Evolutionary conservation across 2,329 filamentous ascomycete species (phyloP).

Genomic region (Alternaria tenuissima): DNA sequence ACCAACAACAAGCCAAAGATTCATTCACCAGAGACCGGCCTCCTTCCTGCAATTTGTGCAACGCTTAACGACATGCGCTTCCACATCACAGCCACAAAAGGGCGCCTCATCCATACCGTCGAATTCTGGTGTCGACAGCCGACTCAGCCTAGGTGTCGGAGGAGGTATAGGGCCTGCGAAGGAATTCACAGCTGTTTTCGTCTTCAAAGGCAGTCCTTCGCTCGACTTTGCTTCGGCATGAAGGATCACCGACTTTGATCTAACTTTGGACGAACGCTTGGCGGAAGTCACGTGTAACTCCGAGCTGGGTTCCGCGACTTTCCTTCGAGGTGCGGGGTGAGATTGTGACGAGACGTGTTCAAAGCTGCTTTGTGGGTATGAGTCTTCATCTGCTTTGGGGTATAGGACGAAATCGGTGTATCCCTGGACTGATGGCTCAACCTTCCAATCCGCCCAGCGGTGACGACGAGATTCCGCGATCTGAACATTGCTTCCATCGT

Average conservation of each 20-base stretch:
- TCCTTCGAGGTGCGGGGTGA: neutral
- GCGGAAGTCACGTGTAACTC: conserved; percentile 21
- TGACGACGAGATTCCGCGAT: conserved; percentile 39
- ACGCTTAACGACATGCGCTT: conserved; percentile 19
- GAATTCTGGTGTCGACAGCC: conserved; percentile 48
- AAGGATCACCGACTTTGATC: conserved; percentile 29
- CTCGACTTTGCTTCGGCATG: conserved; percentile 12
- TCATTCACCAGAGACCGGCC: neutral
- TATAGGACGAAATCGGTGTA: conserved; percentile 14
- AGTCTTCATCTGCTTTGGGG: neutral
- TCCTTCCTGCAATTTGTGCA: conserved; percentile 30
- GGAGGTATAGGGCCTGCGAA: conserved; percentile 31
- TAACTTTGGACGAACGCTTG: conserved; percentile 13
- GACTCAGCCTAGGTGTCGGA: conserved; percentile 39
- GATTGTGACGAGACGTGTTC: neutral
- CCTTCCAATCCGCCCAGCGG: conserved; percentile 13
- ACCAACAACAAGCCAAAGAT: neutral
- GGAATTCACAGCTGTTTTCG: neutral
- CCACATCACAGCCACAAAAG: conserved; percentile 47
- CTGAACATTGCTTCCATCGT: conserved; percentile 31
- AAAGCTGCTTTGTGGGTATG: neutral
- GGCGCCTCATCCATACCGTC: conserved; percentile 32
- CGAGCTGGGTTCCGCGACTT: neutral
- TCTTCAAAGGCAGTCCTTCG: neutral
- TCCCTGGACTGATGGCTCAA: conserved; percentile 4